A percentile compares a stretch with the other conserved stretches of the same genome.
phyloP scores from a whole-genome alignment of 768 basidiomycete species.

The Coprinopsis strossmayeri region DNA sequence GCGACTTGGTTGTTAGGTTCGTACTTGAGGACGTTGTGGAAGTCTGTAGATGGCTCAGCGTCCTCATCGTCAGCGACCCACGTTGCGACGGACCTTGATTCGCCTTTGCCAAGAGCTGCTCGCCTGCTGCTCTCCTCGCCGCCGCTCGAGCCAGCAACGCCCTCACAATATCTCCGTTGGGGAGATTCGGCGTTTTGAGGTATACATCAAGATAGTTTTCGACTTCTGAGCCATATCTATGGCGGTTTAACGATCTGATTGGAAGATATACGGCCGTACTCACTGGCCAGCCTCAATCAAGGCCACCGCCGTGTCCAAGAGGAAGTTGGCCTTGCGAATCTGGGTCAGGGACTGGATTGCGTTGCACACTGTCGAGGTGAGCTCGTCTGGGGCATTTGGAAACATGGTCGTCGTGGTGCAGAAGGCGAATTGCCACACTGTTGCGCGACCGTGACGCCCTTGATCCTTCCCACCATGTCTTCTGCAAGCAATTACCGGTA shows the following conservation, averaged over 20 bases:
- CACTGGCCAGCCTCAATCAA: slow-evolving; percentile 46
- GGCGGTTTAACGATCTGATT: slow-evolving; percentile 4
- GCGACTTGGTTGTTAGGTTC: slow-evolving; percentile 55
- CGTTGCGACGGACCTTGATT: slow-evolving; percentile 53
- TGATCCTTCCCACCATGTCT: too few relatives aligned
- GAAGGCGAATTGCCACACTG: too few relatives aligned
- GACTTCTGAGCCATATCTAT: slow-evolving; percentile 57
- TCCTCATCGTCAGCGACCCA: too few relatives aligned
- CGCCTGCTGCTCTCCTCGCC: slow-evolving; percentile 49
- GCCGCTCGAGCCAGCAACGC: slow-evolving; percentile 55
- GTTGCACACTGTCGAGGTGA: slow-evolving; percentile 42
- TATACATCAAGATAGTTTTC: slow-evolving; percentile 65
- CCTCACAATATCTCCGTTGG: slow-evolving; percentile 41
- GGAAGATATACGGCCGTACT: slow-evolving; percentile 14
- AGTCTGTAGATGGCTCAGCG: slow-evolving; percentile 34
- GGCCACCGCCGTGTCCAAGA: slow-evolving; percentile 42
- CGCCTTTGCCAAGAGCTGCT: slow-evolving; percentile 48
- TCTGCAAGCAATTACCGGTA: too few relatives aligned
- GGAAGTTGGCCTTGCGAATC: slow-evolving; percentile 40
- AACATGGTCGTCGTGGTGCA: too few relatives aligned
- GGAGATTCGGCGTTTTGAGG: slow-evolving; percentile 51
- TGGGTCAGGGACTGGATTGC: slow-evolving; percentile 41
- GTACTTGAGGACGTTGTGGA: slow-evolving; percentile 50
- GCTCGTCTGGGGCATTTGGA: slow-evolving; percentile 31
- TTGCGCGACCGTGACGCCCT: too few relatives aligned